A percentile compares a stretch with the other conserved stretches of the same genome.
Conservation (phyloP, 805 yeast genomes). For the Lipomyces spencermartinsiae region DNA sequence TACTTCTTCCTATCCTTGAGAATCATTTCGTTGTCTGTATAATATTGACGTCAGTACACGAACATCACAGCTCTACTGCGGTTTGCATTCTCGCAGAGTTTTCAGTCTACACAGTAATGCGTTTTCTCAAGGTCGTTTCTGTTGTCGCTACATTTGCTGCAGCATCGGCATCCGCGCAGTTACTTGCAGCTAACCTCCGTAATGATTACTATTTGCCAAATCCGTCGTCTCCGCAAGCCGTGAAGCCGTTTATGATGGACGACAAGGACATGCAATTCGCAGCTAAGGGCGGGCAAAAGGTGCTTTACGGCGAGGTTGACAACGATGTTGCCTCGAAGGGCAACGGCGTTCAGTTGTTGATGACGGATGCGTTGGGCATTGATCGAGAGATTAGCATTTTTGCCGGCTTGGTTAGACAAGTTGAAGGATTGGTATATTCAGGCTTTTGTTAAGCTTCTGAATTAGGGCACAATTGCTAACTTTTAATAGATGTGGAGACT, state of each 20-base stretch:
- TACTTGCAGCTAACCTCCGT: constrained; percentile 25
- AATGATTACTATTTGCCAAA: constrained; percentile 25
- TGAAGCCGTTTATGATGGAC: constrained; percentile 26
- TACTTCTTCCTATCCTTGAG: no score
- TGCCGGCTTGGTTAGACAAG: constrained; percentile 73
- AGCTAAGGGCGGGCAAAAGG: constrained; percentile 19
- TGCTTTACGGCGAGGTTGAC: constrained; percentile 34
- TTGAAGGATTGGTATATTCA: constrained; percentile 52
- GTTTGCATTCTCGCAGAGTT: not conserved
- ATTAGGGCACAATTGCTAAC: constrained; percentile 1
- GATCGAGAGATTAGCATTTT: constrained; percentile 61
- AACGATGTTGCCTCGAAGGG: constrained; percentile 14
- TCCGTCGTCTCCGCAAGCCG: constrained; percentile 25
- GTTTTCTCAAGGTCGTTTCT: not conserved
- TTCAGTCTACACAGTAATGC: not conserved
- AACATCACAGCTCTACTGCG: no score
- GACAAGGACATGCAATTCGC: constrained; percentile 7
- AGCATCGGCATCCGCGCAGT: constrained; percentile 30
- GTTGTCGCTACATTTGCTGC: not conserved
- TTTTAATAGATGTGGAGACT: constrained; percentile 47
- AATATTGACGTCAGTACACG: no score
- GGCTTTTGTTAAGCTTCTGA: not conserved
- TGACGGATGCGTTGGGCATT: constrained; percentile 50
- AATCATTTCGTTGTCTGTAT: no score
- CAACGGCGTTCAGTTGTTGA: constrained; percentile 43